Conservation (phyloP, 768 basidiomycete species). For the Lentinula sp. region DNA sequence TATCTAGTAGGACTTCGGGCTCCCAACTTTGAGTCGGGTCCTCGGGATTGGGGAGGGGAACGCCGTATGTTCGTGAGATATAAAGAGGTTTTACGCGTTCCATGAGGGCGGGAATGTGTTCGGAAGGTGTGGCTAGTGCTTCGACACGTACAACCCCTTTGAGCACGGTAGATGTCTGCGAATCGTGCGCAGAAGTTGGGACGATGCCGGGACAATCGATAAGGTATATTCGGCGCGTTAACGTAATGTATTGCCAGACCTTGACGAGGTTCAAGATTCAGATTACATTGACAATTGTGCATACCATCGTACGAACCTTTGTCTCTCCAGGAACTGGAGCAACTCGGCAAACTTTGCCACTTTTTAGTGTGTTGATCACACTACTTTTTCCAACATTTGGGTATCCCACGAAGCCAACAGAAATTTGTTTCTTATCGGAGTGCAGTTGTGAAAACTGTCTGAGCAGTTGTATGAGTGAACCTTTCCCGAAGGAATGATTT, state of each 20-base stretch:
- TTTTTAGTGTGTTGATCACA: slow-evolving; percentile 98
- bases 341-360: slow-evolving; percentile 93
- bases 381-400: slow-evolving; percentile 97
- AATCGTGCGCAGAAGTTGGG: slow-evolving; percentile 86
- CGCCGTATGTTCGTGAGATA: slow-evolving; percentile 77
- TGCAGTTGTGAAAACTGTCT: slow-evolving; percentile 96
- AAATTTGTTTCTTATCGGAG: slow-evolving; percentile 99
- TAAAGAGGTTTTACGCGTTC: slow-evolving; percentile 90
- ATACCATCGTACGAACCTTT: slow-evolving; percentile 41
- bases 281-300: background rate
- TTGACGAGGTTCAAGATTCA: slow-evolving; percentile 18
- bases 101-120: slow-evolving; percentile 86
- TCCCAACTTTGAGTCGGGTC: slow-evolving; percentile 53
- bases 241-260: slow-evolving; percentile 99
- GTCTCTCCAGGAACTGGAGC: slow-evolving; percentile 98
- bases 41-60: slow-evolving; percentile 56
- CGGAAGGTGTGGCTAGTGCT: slow-evolving; percentile 86
- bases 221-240: slow-evolving; percentile 94
- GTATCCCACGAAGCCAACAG: slow-evolving; percentile 96
- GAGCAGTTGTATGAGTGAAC: slow-evolving; percentile 93
- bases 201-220: slow-evolving; percentile 99
- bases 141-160: slow-evolving; percentile 98
- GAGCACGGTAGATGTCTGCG: slow-evolving; percentile 85
- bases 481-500: slow-evolving; percentile 98
- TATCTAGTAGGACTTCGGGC: slow-evolving; percentile 75